Conservation (phyloP, 2,329 filamentous ascomycete genomes). For the Colletotrichum gloeosporioides region DNA sequence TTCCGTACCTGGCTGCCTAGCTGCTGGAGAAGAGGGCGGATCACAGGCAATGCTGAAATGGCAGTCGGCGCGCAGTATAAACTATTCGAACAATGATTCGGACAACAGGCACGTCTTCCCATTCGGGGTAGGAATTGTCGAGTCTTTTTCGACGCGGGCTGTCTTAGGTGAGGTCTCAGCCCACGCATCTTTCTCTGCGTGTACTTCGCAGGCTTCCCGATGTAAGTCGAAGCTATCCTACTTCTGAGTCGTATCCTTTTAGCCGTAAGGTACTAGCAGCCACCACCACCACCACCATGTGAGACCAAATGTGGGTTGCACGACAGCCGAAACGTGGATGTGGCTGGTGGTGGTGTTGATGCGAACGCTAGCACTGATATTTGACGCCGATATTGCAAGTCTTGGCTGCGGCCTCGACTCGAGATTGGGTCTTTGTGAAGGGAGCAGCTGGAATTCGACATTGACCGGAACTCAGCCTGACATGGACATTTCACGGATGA, state of each 20-base stretch:
- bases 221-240: slow-evolving; percentile 3
- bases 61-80: neutral
- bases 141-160: neutral
- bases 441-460: slow-evolving; percentile 10
- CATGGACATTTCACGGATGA: neutral
- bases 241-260: neutral
- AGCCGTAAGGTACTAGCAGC: neutral
- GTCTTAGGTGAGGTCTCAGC: slow-evolving; percentile 8
- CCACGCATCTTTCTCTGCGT: neutral
- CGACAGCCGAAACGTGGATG: slow-evolving; percentile 16
- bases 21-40: neutral
- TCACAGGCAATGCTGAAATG: neutral
- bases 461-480: neutral
- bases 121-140: neutral
- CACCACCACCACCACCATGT: neutral
- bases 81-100: neutral
- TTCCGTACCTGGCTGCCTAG: neutral
- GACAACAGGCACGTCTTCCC: neutral
- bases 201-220: neutral
- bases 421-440: neutral
- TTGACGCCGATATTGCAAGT: neutral
- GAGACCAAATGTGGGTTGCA: slow-evolving; percentile 1
- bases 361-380: slow-evolving; percentile 1
- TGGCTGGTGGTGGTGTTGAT: slow-evolving; percentile 7
- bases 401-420: neutral